phyloP scores from a whole-genome alignment of 2,329 filamentous ascomycete genomes.

The Sporothrix brunneoviolacea region DNA sequence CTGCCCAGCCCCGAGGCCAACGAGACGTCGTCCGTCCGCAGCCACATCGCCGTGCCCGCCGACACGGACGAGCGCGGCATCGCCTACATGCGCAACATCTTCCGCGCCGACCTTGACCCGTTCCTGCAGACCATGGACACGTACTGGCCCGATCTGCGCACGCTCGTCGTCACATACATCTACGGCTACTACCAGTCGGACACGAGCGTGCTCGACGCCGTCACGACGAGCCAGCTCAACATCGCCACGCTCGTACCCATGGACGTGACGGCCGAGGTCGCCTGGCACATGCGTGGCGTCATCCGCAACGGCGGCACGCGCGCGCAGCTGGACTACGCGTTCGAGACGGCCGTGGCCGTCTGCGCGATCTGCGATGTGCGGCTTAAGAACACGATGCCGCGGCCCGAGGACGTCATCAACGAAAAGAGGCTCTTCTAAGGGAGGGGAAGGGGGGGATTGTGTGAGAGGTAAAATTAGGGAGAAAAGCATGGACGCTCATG shows the following conservation, averaged over 20 bases:
- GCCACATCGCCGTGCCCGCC: constrained; percentile 17
- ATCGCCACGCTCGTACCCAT: constrained; percentile 23
- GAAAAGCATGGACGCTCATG: not conserved
- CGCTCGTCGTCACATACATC: constrained; percentile 21
- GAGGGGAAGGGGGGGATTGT: too few species aligned
- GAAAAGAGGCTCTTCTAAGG: constrained; percentile 14
- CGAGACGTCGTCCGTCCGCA: constrained; percentile 19
- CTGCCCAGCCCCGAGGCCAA: constrained; percentile 19
- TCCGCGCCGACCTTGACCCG: constrained; percentile 22
- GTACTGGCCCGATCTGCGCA: constrained; percentile 23
- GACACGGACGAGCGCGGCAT: constrained; percentile 14
- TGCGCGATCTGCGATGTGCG: constrained; percentile 18
- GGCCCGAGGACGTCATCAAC: constrained; percentile 20
- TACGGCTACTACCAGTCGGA: constrained; percentile 25
- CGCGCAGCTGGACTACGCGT: constrained; percentile 14
- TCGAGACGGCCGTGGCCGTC: constrained; percentile 13
- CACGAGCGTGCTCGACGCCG: constrained; percentile 19
- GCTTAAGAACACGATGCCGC: constrained; percentile 21
- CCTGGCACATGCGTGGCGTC: constrained; percentile 23
- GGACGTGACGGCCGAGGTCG: constrained; percentile 23
- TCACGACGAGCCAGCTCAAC: constrained; percentile 22
- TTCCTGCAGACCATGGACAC: constrained; percentile 22
- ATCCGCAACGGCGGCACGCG: constrained; percentile 22
- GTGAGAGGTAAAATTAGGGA: too few species aligned
- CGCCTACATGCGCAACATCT: constrained; percentile 24